These are phyloP conservation scores for Parietichytrium sp. DNA, from an alignment of 108 stramenopile species.

Conservation along the genomic window DNA sequence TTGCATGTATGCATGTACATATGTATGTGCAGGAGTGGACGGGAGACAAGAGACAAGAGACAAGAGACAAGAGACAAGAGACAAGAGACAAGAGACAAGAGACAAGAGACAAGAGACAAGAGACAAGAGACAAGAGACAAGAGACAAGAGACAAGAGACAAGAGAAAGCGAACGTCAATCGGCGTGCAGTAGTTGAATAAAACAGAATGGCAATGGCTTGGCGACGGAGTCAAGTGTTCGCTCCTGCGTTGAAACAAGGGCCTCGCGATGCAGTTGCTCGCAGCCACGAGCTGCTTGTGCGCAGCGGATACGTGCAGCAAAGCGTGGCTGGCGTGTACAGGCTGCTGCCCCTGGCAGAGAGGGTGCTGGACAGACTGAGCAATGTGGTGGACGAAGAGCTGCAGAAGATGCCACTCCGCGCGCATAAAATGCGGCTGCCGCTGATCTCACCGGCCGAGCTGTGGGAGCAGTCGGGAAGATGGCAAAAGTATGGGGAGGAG, in stretches of 20 bases:
- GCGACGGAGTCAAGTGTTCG: neutral
- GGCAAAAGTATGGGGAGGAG: neutral
- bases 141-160: too few species aligned
- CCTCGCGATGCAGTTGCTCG: neutral
- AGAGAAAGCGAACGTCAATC: too few species aligned
- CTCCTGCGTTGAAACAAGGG: neutral
- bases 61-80: too few species aligned
- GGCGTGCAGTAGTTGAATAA: too few species aligned
- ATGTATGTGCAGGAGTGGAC: too few species aligned
- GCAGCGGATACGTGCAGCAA: conserved; percentile 13
- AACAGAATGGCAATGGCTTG: too few species aligned
- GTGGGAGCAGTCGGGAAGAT: conserved; percentile 3
- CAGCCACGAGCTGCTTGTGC: neutral
- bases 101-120: too few species aligned
- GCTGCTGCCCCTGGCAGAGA: conserved; percentile 1
- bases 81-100: too few species aligned
- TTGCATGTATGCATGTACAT: too few species aligned
- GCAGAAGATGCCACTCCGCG: neutral
- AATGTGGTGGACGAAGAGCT: conserved; percentile 5
- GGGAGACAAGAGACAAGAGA: too few species aligned
- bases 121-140: too few species aligned
- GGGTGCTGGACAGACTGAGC: neutral
- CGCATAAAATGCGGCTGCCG: neutral
- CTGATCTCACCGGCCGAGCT: neutral
- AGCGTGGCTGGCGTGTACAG: neutral